A percentile compares a stretch with the other conserved stretches of the same genome.
Evolutionary conservation across 768 basidiomycete species (phyloP).

Genomic region (Crepidotus variabilis): DNA sequence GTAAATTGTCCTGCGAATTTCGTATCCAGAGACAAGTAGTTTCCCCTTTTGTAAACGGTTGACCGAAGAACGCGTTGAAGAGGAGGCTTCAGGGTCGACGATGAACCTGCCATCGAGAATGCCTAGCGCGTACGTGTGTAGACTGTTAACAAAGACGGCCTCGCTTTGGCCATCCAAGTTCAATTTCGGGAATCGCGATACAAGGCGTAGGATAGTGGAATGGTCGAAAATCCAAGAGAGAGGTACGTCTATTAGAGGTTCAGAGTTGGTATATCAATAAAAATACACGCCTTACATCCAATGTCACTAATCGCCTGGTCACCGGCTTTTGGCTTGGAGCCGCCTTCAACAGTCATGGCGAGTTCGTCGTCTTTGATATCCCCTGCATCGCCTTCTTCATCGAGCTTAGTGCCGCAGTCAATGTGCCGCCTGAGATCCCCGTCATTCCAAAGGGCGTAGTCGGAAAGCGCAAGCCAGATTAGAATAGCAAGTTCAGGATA

Average conservation of each 20-base stretch:
- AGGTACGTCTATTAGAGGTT: constrained; percentile 47
- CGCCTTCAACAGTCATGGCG: background rate
- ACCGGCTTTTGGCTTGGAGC: too few relatives aligned
- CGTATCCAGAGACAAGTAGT: constrained; percentile 46
- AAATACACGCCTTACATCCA: background rate
- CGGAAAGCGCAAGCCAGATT: constrained; percentile 60
- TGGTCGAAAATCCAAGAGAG: constrained; percentile 48
- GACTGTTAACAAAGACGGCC: constrained; percentile 48
- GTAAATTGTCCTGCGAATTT: constrained; percentile 52
- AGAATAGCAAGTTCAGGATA: constrained; percentile 48
- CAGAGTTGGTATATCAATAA: constrained; percentile 11
- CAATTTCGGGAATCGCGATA: constrained; percentile 18
- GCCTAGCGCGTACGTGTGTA: constrained; percentile 46
- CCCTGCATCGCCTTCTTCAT: too few relatives aligned
- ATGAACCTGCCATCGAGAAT: constrained; percentile 60
- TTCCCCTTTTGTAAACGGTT: constrained; percentile 24
- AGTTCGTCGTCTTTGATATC: background rate
- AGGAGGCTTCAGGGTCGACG: constrained; percentile 27
- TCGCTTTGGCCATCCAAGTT: constrained; percentile 39
- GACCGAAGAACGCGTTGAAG: constrained; percentile 26
- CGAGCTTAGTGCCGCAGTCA: too few relatives aligned
- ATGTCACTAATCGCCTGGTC: background rate
- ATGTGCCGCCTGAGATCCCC: constrained; percentile 48
- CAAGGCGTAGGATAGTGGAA: constrained; percentile 30
- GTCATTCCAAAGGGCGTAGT: constrained; percentile 66